phyloP scores from a whole-genome alignment of 495 filamentous ascomycete species.

The Acidiella bohemica region DNA sequence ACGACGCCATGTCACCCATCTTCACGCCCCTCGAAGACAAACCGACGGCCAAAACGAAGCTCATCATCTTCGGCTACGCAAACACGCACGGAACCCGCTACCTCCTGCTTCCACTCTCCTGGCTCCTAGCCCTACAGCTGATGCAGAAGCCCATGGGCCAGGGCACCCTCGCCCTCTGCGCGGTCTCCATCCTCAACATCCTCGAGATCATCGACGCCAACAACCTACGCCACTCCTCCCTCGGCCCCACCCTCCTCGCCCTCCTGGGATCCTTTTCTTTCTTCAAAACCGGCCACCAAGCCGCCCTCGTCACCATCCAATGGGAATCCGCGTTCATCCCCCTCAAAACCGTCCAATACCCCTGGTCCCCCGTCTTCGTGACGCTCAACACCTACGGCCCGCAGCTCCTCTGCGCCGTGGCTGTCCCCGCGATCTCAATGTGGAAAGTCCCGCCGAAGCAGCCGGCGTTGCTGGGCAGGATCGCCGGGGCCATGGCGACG shows the following conservation, averaged over 20 bases:
- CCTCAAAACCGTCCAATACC: conserved; percentile 67
- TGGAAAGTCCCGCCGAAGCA: conserved; percentile 61
- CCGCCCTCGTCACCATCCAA: conserved; percentile 73
- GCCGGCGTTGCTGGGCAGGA: conserved; percentile 49
- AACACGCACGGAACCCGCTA: conserved; percentile 88
- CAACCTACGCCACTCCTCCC: conserved; percentile 48
- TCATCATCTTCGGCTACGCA: conserved; percentile 79
- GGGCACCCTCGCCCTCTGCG: conserved; percentile 61
- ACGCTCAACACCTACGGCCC: conserved; percentile 77
- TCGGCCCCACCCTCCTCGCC: conserved; percentile 74
- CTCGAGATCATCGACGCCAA: conserved; percentile 80
- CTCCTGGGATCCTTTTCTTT: conserved; percentile 82
- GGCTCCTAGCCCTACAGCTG: conserved; percentile 59
- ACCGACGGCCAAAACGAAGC: conserved; percentile 22
- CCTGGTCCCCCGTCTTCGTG: conserved; percentile 73
- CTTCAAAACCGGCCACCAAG: conserved; percentile 98
- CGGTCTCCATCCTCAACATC: conserved; percentile 76
- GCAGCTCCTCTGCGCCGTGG: conserved; percentile 65
- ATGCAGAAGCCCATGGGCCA: conserved; percentile 92
- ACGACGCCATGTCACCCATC: conserved; percentile 23
- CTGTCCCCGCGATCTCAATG: conserved; percentile 66
- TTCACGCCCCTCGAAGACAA: conserved; percentile 29
- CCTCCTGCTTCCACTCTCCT: conserved; percentile 67
- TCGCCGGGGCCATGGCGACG: conserved; percentile 54
- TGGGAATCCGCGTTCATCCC: conserved; percentile 97